Evolutionary conservation across 306 rosid genomes (phyloP).

Genomic region (Neltuma alba): DNA sequence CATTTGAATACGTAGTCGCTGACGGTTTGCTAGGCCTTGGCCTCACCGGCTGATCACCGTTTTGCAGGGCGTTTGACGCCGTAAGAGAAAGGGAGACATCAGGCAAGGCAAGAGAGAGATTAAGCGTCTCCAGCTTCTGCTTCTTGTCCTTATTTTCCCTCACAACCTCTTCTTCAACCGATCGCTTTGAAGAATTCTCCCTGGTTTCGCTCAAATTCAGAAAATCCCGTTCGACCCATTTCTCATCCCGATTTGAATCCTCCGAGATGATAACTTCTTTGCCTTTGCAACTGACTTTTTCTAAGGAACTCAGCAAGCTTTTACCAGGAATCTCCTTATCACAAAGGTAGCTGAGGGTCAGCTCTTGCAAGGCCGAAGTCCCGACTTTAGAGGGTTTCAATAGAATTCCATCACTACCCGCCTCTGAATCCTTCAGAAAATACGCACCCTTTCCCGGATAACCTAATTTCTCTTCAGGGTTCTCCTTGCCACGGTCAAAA

Average conservation of each 20-base stretch:
- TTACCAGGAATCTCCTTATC: slow-evolving; percentile 60
- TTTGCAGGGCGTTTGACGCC: slow-evolving; percentile 80
- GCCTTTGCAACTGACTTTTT: slow-evolving; percentile 61
- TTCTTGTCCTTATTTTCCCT: slow-evolving; percentile 74
- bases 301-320: slow-evolving; percentile 53
- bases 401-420: slow-evolving; percentile 34
- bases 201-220: slow-evolving; percentile 71
- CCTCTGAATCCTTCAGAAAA: slow-evolving; percentile 50
- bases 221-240: slow-evolving; percentile 95
- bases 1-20: slow-evolving; percentile 76
- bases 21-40: slow-evolving; percentile 63
- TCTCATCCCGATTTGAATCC: slow-evolving; percentile 59
- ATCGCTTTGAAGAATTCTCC: slow-evolving; percentile 69
- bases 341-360: slow-evolving; percentile 89
- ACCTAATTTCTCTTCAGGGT: slow-evolving; percentile 47
- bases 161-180: slow-evolving; percentile 61
- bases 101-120: slow-evolving; percentile 90
- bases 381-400: slow-evolving; percentile 45
- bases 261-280: slow-evolving; percentile 61
- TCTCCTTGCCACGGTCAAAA: slow-evolving; percentile 46
- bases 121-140: slow-evolving; percentile 79
- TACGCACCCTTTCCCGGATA: slow-evolving; percentile 19
- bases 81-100: slow-evolving; percentile 87
- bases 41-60: slow-evolving; percentile 51
- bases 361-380: slow-evolving; percentile 66